phyloP scores from a whole-genome alignment of 176 grass and related monocot genomes.

The Microstegium vimineum region DNA sequence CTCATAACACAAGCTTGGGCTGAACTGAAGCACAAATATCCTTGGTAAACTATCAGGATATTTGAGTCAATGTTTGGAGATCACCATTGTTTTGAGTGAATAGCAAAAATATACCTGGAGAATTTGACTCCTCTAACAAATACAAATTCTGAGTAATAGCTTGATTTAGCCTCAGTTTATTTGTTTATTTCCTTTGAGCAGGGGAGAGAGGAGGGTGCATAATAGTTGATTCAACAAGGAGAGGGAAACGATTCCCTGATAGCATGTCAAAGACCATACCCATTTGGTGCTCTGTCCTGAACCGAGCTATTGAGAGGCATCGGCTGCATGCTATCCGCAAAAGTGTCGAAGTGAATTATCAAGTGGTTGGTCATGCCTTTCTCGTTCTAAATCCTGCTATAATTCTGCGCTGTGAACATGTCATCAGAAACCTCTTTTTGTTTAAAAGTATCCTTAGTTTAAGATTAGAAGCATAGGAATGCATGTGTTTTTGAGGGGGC shows the following conservation, averaged over 20 bases:
- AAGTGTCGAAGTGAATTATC: constrained; percentile 1
- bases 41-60: neutral
- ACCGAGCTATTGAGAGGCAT: constrained; percentile 70
- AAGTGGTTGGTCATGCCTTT: constrained; percentile 30
- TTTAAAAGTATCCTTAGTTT: neutral
- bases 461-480: too few relatives aligned
- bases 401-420: neutral
- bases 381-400: neutral
- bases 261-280: constrained; percentile 98
- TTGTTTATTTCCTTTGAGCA: constrained; percentile 36
- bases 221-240: constrained; percentile 90
- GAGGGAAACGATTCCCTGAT: constrained; percentile 87
- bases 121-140: too few relatives aligned
- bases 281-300: constrained; percentile 78
- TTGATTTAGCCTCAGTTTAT: neutral
- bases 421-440: neutral
- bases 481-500: too few relatives aligned
- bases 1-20: neutral
- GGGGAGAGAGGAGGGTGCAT: constrained; percentile 91
- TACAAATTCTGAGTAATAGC: neutral
- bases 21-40: neutral
- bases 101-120: neutral
- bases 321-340: constrained; percentile 9
- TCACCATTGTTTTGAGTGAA: neutral
- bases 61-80: neutral